A percentile compares a stretch with the other conserved stretches of the same genome.
Conservation (phyloP, 805 yeast species). For the Hermanozyma aechmeae region DNA sequence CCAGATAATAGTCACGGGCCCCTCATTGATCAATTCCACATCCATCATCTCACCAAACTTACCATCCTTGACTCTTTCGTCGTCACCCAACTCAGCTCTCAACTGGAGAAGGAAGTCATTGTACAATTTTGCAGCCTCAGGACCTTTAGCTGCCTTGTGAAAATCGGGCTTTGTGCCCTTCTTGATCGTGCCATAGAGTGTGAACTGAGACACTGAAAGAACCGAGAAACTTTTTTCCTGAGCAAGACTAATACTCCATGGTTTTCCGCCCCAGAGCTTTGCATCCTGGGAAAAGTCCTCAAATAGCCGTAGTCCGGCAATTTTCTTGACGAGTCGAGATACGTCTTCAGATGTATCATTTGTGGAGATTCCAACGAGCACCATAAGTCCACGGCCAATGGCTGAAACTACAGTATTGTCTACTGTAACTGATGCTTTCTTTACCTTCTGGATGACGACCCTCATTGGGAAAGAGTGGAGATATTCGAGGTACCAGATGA, state of each 20-base stretch:
- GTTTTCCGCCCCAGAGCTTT: conserved; percentile 39
- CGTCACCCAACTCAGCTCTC: conserved; percentile 44
- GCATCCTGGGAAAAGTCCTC: conserved; percentile 39
- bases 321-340: conserved; percentile 55
- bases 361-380: conserved; percentile 76
- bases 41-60: conserved; percentile 98
- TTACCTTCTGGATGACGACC: conserved; percentile 85
- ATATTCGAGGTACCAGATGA: no score
- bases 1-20: conserved; percentile 82
- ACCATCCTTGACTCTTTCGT: conserved; percentile 69
- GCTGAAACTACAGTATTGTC: conserved; percentile 60
- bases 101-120: conserved; percentile 42
- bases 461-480: conserved; percentile 59
- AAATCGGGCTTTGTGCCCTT: conserved; percentile 96
- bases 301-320: conserved; percentile 59
- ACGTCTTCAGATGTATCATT: conserved; percentile 74
- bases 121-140: conserved; percentile 40
- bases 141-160: conserved; percentile 84
- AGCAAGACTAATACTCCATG: conserved; percentile 65
- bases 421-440: conserved; percentile 82
- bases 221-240: conserved; percentile 64
- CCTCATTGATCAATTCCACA: conserved; percentile 79
- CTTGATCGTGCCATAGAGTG: conserved; percentile 72
- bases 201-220: conserved; percentile 86
- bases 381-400: conserved; percentile 68